Evolutionary conservation across 176 grass and related monocot species (phyloP).

Genomic region (Stipa capillata): DNA sequence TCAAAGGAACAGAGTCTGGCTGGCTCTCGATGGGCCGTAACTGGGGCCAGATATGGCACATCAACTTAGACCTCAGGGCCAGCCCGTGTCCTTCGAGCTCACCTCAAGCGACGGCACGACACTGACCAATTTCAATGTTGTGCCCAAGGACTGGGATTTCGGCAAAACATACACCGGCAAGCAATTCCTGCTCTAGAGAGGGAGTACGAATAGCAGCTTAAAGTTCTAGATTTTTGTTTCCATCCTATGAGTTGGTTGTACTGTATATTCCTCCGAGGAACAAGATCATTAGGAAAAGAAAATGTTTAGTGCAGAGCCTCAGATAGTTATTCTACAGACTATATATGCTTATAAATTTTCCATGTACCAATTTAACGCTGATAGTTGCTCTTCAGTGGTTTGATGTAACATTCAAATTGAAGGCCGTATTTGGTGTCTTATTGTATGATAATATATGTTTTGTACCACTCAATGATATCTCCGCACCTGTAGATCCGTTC

Average conservation of each 20-base stretch:
- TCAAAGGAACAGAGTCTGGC: slow-evolving; percentile 73
- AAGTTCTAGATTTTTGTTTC: slow-evolving; percentile 30
- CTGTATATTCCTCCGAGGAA: slow-evolving; percentile 42
- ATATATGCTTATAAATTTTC: neutral
- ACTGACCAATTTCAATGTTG: slow-evolving; percentile 62
- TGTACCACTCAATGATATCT: neutral
- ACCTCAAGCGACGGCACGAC: slow-evolving; percentile 62
- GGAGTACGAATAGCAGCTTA: slow-evolving; percentile 6
- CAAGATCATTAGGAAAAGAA: slow-evolving; percentile 18
- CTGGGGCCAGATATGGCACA: slow-evolving; percentile 98
- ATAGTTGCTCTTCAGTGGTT: slow-evolving; percentile 9
- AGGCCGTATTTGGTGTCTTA: neutral
- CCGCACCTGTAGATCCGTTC: neutral
- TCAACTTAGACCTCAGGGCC: slow-evolving; percentile 67
- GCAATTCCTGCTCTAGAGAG: slow-evolving; percentile 78
- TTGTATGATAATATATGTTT: neutral
- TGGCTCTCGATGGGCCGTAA: slow-evolving; percentile 92
- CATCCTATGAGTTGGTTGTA: slow-evolving; percentile 17
- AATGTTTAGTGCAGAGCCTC: slow-evolving; percentile 15
- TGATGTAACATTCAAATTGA: slow-evolving; percentile 21
- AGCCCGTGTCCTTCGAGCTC: slow-evolving; percentile 91
- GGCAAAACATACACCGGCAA: slow-evolving; percentile 82
- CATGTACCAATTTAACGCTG: neutral
- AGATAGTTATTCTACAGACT: slow-evolving; percentile 2
- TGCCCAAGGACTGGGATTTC: slow-evolving; percentile 76